phyloP scores from a whole-genome alignment of 345 rosid genomes.

The Ricinus communis region DNA sequence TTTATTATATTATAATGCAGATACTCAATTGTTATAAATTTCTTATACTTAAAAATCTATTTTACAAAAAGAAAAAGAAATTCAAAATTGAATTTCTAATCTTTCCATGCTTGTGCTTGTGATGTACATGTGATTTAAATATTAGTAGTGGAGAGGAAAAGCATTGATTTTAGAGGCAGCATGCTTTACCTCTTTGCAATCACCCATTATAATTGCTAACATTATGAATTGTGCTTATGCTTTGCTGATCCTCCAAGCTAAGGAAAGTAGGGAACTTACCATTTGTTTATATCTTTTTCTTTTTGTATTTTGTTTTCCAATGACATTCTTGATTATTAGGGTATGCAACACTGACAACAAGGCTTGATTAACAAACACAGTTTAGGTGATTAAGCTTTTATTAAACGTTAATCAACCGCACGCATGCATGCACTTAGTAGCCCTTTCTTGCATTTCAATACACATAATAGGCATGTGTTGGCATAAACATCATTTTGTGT shows the following conservation, averaged over 20 bases:
- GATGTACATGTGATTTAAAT: constrained; percentile 25
- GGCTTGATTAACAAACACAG: neutral
- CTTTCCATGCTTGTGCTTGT: no score
- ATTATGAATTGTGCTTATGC: constrained; percentile 1
- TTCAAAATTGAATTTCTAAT: no score
- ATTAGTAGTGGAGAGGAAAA: constrained; percentile 11
- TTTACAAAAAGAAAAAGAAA: no score
- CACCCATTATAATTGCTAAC: constrained; percentile 30
- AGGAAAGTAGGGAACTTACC: constrained; percentile 16
- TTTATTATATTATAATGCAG: no score
- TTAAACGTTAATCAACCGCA: constrained; percentile 2
- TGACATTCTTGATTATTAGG: no score
- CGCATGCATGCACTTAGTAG: constrained; percentile 7
- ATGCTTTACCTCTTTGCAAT: constrained; percentile 26
- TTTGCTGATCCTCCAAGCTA: constrained; percentile 48
- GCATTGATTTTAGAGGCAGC: constrained; percentile 28
- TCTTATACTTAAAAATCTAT: no score
- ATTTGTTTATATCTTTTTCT: neutral
- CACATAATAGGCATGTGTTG: constrained; percentile 7
- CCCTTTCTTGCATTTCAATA: constrained; percentile 10
- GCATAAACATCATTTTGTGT: neutral
- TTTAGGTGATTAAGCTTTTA: neutral
- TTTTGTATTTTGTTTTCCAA: neutral
- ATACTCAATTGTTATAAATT: no score
- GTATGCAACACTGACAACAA: neutral